A percentile compares a stretch with the other conserved stretches of the same genome.
Evolutionary conservation across 805 yeast species (phyloP).

Genomic region (Sungouiella blattae): DNA sequence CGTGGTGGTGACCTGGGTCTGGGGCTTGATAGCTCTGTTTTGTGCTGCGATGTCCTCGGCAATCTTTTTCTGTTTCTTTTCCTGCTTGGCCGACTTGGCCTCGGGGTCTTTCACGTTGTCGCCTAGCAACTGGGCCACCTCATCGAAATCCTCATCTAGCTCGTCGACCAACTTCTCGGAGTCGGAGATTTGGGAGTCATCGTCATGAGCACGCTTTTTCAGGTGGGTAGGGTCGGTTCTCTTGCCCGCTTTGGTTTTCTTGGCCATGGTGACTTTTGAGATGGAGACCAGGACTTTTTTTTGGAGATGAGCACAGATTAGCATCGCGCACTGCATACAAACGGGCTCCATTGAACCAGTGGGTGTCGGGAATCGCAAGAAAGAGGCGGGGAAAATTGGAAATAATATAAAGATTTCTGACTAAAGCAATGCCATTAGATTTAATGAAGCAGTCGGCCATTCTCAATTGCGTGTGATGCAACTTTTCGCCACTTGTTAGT

Average conservation of each 20-base stretch:
- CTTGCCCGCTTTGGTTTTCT: slow-evolving; percentile 3
- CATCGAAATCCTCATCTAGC: slow-evolving; percentile 55
- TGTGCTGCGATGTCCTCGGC: slow-evolving; percentile 21
- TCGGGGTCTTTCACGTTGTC: slow-evolving; percentile 42
- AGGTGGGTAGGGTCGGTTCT: slow-evolving; percentile 1
- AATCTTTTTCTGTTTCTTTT: slow-evolving; percentile 15
- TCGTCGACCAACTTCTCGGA: slow-evolving; percentile 48
- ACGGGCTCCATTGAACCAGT: too few species aligned
- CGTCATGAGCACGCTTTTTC: slow-evolving; percentile 27
- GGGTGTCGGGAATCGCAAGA: too few species aligned
- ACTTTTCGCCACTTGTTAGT: too few species aligned
- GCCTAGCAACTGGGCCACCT: slow-evolving; percentile 52
- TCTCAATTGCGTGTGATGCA: too few species aligned
- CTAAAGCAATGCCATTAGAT: too few species aligned
- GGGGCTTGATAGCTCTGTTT: slow-evolving; percentile 28
- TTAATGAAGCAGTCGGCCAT: too few species aligned
- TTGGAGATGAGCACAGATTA: slow-evolving; percentile 7
- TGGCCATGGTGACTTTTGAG: slow-evolving; percentile 10
- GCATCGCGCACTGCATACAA: slow-evolving; percentile 4
- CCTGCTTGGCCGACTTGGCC: slow-evolving; percentile 21
- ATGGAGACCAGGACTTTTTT: too few species aligned
- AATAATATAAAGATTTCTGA: too few species aligned
- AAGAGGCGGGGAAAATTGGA: too few species aligned
- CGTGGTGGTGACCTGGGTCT: slow-evolving; percentile 20
- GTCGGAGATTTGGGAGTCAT: slow-evolving; percentile 29